These are phyloP conservation scores for Coemansia erecta DNA, from an alignment of 192 early-diverging fungal genomes.

Conservation along the genomic window DNA sequence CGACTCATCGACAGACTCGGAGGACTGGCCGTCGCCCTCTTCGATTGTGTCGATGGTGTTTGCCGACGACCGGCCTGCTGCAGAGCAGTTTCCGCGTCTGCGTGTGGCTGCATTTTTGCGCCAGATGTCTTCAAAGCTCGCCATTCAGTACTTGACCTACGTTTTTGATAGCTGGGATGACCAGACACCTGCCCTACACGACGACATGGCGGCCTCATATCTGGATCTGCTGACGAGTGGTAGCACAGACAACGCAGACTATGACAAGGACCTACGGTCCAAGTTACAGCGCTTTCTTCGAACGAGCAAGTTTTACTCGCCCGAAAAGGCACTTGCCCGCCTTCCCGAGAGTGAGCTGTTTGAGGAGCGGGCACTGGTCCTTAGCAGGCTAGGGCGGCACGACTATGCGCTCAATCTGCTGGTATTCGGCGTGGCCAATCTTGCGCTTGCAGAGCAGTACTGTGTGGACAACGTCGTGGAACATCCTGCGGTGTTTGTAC, in stretches of 20 bases:
- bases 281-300: constrained; percentile 68
- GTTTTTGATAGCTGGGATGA: constrained; percentile 72
- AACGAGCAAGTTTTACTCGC: constrained; percentile 66
- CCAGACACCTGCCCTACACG: constrained; percentile 69
- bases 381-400: constrained; percentile 81
- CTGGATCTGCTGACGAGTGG: constrained; percentile 57
- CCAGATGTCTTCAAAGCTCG: constrained; percentile 61
- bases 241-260: not conserved
- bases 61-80: constrained; percentile 54
- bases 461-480: constrained; percentile 52
- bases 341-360: constrained; percentile 77
- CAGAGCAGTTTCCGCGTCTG: constrained; percentile 61
- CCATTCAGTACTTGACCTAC: constrained; percentile 76
- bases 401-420: constrained; percentile 82
- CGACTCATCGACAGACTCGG: constrained; percentile 17
- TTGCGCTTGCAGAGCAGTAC: constrained; percentile 59
- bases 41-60: constrained; percentile 47
- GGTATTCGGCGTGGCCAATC: constrained; percentile 72
- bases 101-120: constrained; percentile 69
- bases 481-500: constrained; percentile 30
- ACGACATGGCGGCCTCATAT: constrained; percentile 77
- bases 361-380: constrained; percentile 77
- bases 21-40: constrained; percentile 28
- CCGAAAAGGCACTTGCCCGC: constrained; percentile 69
- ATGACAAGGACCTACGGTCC: constrained; percentile 15